Base-by-base conservation (phyloP, 2,329 filamentous ascomycete species). In the Aspergillus sp. region DNA sequence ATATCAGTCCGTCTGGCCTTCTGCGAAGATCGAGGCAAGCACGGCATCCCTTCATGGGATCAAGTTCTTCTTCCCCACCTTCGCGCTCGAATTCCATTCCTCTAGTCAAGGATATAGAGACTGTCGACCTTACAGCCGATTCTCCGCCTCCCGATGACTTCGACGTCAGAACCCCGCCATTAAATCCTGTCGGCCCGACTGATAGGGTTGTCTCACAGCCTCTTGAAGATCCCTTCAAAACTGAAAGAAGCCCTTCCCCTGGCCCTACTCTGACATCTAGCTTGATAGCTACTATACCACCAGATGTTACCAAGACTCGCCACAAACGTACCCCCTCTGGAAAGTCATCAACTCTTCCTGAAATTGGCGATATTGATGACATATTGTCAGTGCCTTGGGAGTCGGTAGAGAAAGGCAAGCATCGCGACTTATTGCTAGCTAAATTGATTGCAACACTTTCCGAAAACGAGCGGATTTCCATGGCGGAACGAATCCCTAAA, bases 371-470 rank as follows among this genome's bases (percentile, higher is more conserved):
- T 52, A 54, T 67, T 16, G 49, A 54, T 8, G 65, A 61, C 1
- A 65, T 76, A 14, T 45, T 56, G 10, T 49, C 26, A 3, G 71
- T 74, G 65, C 50, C 54, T 4, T 76, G 69, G 66, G 49, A 56
- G 3, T 50, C 67, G 1, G 62, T 81, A 3, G 59, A 71, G 35
- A 64, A 68, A 8, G 62, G 65, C 2, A 41, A 55, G 8, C 76
- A 82, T 54, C 66, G 76, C 5, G 54, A 56, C 16, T 59, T 60
- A 19, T 54, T 73, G 19, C 55, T 75, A 36, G 65, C 64, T 3
- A 72, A 69, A 51, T 53, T 68, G 30, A 55, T 68, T 33, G 48
- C 42, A 30, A 26, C 55, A 33, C 49, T 67, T 9, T 16, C 56
- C 10, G 49, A 54, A 17, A 54, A 65, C 10, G 62, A 68, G 24